These are phyloP conservation scores for Colletotrichum melonis DNA, from an alignment of 2,329 filamentous ascomycete species.

Conservation along the genomic window DNA sequence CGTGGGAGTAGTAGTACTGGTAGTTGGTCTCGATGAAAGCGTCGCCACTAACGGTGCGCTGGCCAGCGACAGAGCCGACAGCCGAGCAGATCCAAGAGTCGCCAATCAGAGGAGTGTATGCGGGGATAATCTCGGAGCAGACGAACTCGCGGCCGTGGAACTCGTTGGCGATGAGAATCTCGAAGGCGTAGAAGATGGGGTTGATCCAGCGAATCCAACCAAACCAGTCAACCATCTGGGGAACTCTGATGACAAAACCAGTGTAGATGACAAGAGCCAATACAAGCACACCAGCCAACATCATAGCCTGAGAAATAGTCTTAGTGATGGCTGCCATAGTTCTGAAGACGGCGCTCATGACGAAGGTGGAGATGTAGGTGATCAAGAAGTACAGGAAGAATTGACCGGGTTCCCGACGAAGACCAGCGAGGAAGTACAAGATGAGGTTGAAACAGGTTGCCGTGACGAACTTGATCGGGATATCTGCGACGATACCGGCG, in stretches of 20 bases:
- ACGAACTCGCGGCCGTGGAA: constrained; percentile 68
- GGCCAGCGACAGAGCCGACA: constrained; percentile 65
- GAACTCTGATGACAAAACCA: constrained; percentile 63
- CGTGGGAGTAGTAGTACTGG: constrained; percentile 65
- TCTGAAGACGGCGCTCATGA: constrained; percentile 82
- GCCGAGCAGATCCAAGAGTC: constrained; percentile 64
- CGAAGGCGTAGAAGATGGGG: constrained; percentile 79
- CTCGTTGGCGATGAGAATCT: constrained; percentile 79
- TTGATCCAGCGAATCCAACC: constrained; percentile 82
- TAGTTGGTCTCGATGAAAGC: constrained; percentile 68
- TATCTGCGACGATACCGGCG: constrained; percentile 64
- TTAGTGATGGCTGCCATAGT: constrained; percentile 78
- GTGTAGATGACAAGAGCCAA: constrained; percentile 71
- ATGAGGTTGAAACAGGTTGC: constrained; percentile 64
- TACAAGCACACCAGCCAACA: constrained; percentile 64
- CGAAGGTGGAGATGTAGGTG: constrained; percentile 74
- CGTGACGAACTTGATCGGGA: constrained; percentile 67
- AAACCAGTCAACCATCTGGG: constrained; percentile 78
- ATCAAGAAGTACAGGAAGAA: constrained; percentile 85
- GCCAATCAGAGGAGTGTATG: constrained; percentile 55
- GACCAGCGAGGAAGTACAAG: constrained; percentile 67
- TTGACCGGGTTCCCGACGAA: constrained; percentile 67
- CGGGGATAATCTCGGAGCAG: constrained; percentile 64
- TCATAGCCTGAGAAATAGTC: constrained; percentile 70
- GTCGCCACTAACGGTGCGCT: constrained; percentile 68